Conservation (phyloP, 176 grass and related monocot genomes). For the Oryza punctata region DNA sequence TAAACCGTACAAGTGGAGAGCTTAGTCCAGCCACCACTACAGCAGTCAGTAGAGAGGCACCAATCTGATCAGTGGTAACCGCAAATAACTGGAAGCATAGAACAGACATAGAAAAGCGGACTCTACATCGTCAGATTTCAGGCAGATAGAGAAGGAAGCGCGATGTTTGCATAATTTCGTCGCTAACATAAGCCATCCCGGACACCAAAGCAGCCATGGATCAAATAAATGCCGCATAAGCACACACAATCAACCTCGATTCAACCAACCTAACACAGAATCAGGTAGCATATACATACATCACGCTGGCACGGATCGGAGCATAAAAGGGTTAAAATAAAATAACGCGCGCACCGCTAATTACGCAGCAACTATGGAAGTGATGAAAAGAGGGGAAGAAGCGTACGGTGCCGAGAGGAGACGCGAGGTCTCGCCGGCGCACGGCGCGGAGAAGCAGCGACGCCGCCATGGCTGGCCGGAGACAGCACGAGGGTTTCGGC, state of each 20-base stretch:
- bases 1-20: no score
- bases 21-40: no score
- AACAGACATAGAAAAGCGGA: background rate
- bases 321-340: background rate
- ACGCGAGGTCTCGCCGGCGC: slow-evolving; percentile 39
- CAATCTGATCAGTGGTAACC: background rate
- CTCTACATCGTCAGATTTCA: background rate
- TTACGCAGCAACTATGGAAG: no score
- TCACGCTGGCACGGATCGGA: background rate
- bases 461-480: slow-evolving; percentile 26
- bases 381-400: no score
- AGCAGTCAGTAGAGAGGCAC: no score
- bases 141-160: background rate
- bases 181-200: background rate
- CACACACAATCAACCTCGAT: background rate
- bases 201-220: background rate
- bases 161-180: background rate
- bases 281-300: background rate
- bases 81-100: background rate
- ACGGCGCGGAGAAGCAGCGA: slow-evolving; percentile 45
- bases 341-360: background rate
- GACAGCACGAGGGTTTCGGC: background rate
- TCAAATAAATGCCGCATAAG: background rate
- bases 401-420: slow-evolving; percentile 38
- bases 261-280: background rate